These are phyloP conservation scores for Diversispora eburnea DNA, from an alignment of 192 early-diverging fungal genomes.

Conservation along the genomic window DNA sequence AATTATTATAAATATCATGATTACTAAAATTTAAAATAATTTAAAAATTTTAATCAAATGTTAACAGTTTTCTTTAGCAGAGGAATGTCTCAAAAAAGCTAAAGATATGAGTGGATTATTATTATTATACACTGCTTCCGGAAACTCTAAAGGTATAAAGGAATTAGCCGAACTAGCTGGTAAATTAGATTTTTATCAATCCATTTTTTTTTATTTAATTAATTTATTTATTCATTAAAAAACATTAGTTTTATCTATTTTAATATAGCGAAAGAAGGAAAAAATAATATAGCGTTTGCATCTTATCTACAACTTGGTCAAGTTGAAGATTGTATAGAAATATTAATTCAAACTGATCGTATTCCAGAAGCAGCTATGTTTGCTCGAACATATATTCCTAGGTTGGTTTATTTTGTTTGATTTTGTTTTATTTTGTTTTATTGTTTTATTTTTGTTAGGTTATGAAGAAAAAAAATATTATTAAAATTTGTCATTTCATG, in stretches of 20 bases:
- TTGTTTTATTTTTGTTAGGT: background rate
- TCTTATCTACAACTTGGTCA: slow-evolving; percentile 73
- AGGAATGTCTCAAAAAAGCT: slow-evolving; percentile 83
- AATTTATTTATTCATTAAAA: background rate
- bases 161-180: slow-evolving; percentile 69
- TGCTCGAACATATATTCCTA: slow-evolving; percentile 85
- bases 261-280: slow-evolving; percentile 57
- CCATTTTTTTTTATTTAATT: background rate
- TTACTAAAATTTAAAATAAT: background rate
- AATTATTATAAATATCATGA: too few relatives aligned
- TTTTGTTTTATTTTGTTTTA: background rate
- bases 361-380: slow-evolving; percentile 94
- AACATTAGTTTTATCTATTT: slow-evolving; percentile 7
- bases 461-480: background rate
- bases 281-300: slow-evolving; percentile 91
- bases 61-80: slow-evolving; percentile 57
- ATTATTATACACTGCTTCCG: slow-evolving; percentile 85
- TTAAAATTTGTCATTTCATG: too few relatives aligned
- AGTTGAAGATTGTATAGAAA: slow-evolving; percentile 76
- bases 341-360: slow-evolving; percentile 84
- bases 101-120: slow-evolving; percentile 89
- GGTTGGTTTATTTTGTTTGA: slow-evolving; percentile 19
- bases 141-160: slow-evolving; percentile 74
- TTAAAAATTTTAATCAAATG: background rate
- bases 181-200: background rate